Percentiles rank a stretch among this genome's conserved stretches.
phyloP scores from a whole-genome alignment of 768 basidiomycete species.

The Leucocoprinus birnbaumii region DNA sequence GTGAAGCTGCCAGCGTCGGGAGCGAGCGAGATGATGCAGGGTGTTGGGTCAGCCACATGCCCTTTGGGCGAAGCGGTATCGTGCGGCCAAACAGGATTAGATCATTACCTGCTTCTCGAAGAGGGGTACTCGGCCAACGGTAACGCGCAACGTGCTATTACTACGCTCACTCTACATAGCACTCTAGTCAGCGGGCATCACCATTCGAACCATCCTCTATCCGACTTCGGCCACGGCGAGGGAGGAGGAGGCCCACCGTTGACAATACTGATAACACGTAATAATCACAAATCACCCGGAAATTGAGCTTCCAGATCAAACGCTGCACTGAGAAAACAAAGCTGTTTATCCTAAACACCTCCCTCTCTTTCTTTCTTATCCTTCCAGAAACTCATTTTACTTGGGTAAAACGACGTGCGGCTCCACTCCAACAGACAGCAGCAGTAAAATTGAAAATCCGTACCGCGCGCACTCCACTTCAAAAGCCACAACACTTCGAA shows the following conservation, averaged over 20 bases:
- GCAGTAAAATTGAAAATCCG: slow-evolving; percentile 9
- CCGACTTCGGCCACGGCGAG: slow-evolving; percentile 7
- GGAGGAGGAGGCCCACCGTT: neutral
- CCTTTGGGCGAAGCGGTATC: slow-evolving; percentile 1
- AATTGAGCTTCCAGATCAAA: neutral
- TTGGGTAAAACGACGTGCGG: neutral
- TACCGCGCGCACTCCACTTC: slow-evolving; percentile 10
- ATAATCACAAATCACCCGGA: slow-evolving; percentile 5
- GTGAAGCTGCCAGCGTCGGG: neutral
- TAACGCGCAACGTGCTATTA: neutral
- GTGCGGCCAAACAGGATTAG: neutral
- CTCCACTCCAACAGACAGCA: neutral
- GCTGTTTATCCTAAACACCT: neutral
- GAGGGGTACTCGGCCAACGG: neutral
- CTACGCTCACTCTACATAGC: too few species aligned
- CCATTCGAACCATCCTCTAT: too few species aligned
- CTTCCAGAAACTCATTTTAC: neutral
- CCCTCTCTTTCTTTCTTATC: neutral
- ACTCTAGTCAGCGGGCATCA: neutral
- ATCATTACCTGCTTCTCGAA: neutral
- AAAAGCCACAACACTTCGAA: too few species aligned
- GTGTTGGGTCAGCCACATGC: slow-evolving; percentile 3
- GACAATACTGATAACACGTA: neutral
- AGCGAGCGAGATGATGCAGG: neutral
- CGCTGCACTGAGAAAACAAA: too few species aligned